These are phyloP conservation scores for Cladosporium phlei DNA, from an alignment of 2,329 filamentous ascomycete genomes.

Conservation along the genomic window DNA sequence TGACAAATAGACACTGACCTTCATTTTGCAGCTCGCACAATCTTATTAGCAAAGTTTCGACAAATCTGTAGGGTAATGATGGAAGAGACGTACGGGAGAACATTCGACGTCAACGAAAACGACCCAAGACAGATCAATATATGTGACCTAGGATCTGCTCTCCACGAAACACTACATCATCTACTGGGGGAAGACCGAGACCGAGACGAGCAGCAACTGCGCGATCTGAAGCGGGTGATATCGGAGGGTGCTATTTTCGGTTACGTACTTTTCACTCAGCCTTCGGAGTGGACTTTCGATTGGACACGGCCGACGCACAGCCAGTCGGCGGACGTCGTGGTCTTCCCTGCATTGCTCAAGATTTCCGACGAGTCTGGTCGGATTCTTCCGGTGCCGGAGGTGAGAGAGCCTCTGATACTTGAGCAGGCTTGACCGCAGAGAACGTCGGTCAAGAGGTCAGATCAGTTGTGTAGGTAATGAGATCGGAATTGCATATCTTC, in stretches of 20 bases:
- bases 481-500: too few species aligned
- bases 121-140: slow-evolving; percentile 3
- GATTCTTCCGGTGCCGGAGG: background rate
- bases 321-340: background rate
- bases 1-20: background rate
- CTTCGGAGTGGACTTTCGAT: background rate
- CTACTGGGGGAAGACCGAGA: background rate
- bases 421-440: too few species aligned
- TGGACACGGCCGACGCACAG: background rate
- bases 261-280: background rate
- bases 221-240: background rate
- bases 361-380: background rate
- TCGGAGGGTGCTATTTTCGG: background rate
- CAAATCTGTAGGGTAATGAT: background rate
- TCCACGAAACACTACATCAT: background rate
- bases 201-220: background rate
- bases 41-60: background rate
- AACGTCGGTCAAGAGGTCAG: too few species aligned
- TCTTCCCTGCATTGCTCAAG: slow-evolving; percentile 1
- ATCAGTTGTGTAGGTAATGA: too few species aligned
- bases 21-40: background rate
- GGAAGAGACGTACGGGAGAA: background rate
- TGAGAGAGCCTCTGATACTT: background rate
- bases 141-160: background rate
- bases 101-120: background rate